Conservation (phyloP, 768 basidiomycete genomes). For the Grammothele lineata region DNA sequence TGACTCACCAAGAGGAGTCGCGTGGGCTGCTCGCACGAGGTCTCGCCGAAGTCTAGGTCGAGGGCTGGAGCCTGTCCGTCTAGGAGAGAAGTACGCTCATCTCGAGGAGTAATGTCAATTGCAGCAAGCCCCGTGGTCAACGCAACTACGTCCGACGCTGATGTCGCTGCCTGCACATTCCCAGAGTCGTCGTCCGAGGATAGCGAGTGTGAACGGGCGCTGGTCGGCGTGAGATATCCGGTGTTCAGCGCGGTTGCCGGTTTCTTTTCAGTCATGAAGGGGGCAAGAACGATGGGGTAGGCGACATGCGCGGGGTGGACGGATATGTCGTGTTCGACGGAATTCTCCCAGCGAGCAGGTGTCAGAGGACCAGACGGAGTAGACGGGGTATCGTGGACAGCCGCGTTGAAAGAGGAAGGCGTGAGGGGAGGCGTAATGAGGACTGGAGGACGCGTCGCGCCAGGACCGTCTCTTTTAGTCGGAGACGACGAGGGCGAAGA, state of each 20-base stretch:
- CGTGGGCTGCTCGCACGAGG: slow-evolving; percentile 15
- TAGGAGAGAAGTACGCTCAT: slow-evolving; percentile 6
- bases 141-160: too few relatives aligned
- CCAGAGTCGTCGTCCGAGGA: slow-evolving; percentile 13
- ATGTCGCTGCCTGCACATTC: not conserved
- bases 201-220: slow-evolving; percentile 16
- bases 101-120: slow-evolving; percentile 15
- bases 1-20: slow-evolving; percentile 25
- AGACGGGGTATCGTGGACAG: slow-evolving; percentile 26
- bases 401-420: slow-evolving; percentile 49
- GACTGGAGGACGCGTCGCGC: slow-evolving; percentile 23
- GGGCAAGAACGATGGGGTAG: slow-evolving; percentile 10
- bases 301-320: not conserved
- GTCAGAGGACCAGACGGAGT: slow-evolving; percentile 18
- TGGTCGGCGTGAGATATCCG: slow-evolving; percentile 18
- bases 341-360: slow-evolving; percentile 13
- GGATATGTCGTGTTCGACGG: slow-evolving; percentile 6
- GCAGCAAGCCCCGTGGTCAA: slow-evolving; percentile 7
- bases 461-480: slow-evolving; percentile 12
- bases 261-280: slow-evolving; percentile 2
- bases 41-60: slow-evolving; percentile 6
- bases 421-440: slow-evolving; percentile 69
- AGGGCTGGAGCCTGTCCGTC: not conserved
- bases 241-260: slow-evolving; percentile 2
- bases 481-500: slow-evolving; percentile 19